A percentile compares a stretch with the other conserved stretches of the same genome.
phyloP scores from a whole-genome alignment of 2,329 filamentous ascomycete genomes.

The Stagonosporopsis rhizophila region DNA sequence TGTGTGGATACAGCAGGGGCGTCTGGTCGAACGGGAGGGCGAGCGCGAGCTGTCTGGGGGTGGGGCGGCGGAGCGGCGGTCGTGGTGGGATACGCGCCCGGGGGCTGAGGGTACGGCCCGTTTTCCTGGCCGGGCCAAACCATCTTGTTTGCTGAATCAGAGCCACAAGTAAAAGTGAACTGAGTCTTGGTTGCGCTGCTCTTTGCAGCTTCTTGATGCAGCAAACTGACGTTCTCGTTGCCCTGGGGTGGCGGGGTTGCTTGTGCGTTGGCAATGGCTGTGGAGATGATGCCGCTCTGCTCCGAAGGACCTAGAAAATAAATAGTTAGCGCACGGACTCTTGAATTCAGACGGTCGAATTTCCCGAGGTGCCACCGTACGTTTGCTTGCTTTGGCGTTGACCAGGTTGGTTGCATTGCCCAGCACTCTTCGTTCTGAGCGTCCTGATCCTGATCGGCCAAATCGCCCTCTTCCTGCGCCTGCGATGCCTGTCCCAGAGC shows the following conservation, averaged over 20 bases:
- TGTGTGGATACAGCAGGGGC: slow-evolving; percentile 58
- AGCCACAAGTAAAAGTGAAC: slow-evolving; percentile 96
- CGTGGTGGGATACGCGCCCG: slow-evolving; percentile 44
- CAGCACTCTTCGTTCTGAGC: slow-evolving; percentile 54
- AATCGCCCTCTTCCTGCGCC: slow-evolving; percentile 85
- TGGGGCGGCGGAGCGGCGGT: slow-evolving; percentile 30
- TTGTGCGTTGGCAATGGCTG: slow-evolving; percentile 83
- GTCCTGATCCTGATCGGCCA: slow-evolving; percentile 63
- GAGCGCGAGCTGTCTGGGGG: slow-evolving; percentile 32
- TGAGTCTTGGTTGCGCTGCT: slow-evolving; percentile 78
- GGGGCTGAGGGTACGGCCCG: slow-evolving; percentile 47
- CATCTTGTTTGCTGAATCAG: slow-evolving; percentile 80
- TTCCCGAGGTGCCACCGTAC: slow-evolving; percentile 45
- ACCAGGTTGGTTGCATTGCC: slow-evolving; percentile 51
- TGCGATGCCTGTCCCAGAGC: slow-evolving; percentile 72
- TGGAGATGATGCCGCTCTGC: slow-evolving; percentile 86
- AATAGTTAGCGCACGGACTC: slow-evolving; percentile 49
- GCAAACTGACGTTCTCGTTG: slow-evolving; percentile 79
- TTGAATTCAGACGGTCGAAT: slow-evolving; percentile 24
- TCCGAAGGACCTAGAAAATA: slow-evolving; percentile 47
- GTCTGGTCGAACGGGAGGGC: slow-evolving; percentile 41
- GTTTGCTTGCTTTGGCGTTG: slow-evolving; percentile 54
- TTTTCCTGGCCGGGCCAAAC: slow-evolving; percentile 73
- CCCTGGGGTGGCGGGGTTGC: slow-evolving; percentile 60
- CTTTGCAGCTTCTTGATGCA: slow-evolving; percentile 71